These are phyloP conservation scores for Jatropha curcas DNA, from an alignment of 345 rosid genomes.

Conservation along the genomic window DNA sequence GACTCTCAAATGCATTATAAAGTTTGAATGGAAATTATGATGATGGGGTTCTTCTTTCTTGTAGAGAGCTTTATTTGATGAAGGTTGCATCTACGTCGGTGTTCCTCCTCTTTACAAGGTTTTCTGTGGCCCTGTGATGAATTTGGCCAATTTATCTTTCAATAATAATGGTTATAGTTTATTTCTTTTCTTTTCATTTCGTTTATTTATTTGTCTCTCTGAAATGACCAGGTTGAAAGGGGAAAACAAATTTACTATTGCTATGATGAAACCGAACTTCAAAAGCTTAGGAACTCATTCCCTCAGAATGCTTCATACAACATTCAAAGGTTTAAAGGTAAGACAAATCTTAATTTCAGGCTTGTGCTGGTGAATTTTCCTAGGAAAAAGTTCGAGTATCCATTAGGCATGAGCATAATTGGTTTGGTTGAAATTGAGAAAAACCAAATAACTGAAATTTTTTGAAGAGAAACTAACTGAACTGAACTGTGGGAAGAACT, in stretches of 20 bases:
- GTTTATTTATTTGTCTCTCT: not conserved
- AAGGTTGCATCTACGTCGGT: constrained; percentile 95
- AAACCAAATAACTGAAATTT: too few species aligned
- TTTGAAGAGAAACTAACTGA: too few species aligned
- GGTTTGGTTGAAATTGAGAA: too few species aligned
- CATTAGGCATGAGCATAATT: too few species aligned
- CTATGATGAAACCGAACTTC: constrained; percentile 74
- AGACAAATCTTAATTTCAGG: constrained; percentile 9
- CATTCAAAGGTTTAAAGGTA: constrained; percentile 98
- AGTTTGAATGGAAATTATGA: constrained; percentile 13
- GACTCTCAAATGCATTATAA: not conserved
- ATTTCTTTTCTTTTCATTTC: not conserved
- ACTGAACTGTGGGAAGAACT: too few species aligned
- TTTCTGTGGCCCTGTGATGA: constrained; percentile 9
- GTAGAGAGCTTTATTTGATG: constrained; percentile 88
- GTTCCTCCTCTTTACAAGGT: constrained; percentile 99
- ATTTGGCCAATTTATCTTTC: not conserved
- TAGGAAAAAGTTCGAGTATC: not conserved
- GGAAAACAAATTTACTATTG: constrained; percentile 81
- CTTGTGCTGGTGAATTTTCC: not conserved
- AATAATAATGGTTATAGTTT: not conserved
- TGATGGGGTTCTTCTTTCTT: constrained; percentile 24
- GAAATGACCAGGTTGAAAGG: constrained; percentile 74
- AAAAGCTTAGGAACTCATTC: constrained; percentile 54
- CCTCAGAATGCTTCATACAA: constrained; percentile 85